Base-by-base conservation (phyloP, 2,329 filamentous ascomycete genomes). In the Dothistroma septosporum region DNA sequence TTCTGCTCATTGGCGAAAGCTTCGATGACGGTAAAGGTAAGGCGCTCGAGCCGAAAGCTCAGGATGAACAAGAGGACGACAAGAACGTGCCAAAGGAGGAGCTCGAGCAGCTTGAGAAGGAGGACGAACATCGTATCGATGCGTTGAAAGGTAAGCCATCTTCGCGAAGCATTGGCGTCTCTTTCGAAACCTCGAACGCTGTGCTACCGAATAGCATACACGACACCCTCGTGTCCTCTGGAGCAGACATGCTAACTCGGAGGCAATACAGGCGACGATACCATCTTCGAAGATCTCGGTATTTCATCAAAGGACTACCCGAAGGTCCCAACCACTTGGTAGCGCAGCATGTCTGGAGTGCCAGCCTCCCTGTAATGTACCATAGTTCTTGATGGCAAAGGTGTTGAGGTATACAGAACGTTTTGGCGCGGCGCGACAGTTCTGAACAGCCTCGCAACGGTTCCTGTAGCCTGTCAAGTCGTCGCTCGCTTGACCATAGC, bases 1-100 rank as follows among this genome's bases (percentile, higher is more conserved):
- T 96, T 57, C 76, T 96, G 10, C 80, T 96, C 59, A 87, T 96
- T 49, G 91, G 92, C 7, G 86, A 91, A 68, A 82, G 82, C 0
- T 77, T 76, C 24, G 79, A 83, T 0, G 83, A 83, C 2, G 77
- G 80, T 4, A 84, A 83, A 61, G 86, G 80, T 4, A 84, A 83
- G 61, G 86, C 85, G 0, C 76, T 84, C 0, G 80, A 86, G 67
- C 77, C 82, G 28, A 79, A 80, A 3, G 77, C 80, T 22, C 86
- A 87, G 64, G 76, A 84, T 49, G 78, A 87, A 68, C 78, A 83
- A 64, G 72, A 79, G 6, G 79, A 79, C 8, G 67, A 74, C 16
- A 86, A 87, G 68, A 83, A 86, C 64, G 83, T 86, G 1, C 87
- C 88, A 0, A 77, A 80, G n/a, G 85, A 90, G 64, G 88, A 91